A percentile compares a stretch with the other conserved stretches of the same genome.
phyloP scores from a whole-genome alignment of 257 asterid genomes.

The Salvia splendens region DNA sequence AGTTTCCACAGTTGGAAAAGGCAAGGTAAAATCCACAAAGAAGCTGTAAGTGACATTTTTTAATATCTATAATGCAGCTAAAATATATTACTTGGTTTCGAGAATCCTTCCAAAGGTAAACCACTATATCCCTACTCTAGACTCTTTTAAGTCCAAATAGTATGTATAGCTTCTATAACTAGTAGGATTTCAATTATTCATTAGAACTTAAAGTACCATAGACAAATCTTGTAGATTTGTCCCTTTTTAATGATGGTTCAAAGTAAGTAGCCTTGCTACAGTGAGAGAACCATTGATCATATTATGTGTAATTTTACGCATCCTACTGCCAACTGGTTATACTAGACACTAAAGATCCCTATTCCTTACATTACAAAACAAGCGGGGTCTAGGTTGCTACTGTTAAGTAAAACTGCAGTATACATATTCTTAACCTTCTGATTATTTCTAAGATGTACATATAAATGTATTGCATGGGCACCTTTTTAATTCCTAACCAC shows the following conservation, averaged over 20 bases:
- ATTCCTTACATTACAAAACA: neutral
- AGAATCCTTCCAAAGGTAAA: slow-evolving; percentile 1
- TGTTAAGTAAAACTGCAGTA: neutral
- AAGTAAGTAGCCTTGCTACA: neutral
- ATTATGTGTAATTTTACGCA: neutral
- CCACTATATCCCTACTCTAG: neutral
- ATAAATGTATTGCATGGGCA: neutral
- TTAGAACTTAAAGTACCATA: slow-evolving; percentile 8
- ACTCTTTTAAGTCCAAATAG: neutral
- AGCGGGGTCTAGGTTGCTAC: neutral
- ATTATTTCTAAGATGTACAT: neutral
- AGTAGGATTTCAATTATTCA: neutral
- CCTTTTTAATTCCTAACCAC: neutral
- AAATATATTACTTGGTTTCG: neutral
- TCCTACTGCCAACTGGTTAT: neutral
- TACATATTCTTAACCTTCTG: neutral
- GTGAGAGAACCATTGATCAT: neutral
- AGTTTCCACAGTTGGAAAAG: neutral
- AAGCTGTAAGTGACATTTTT: slow-evolving; percentile 1
- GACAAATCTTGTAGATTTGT: neutral
- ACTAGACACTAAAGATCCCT: neutral
- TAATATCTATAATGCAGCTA: slow-evolving; percentile 16
- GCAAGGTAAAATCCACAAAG: neutral
- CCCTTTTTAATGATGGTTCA: neutral
- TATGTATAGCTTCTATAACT: neutral